Evolutionary conservation across 2,329 filamentous ascomycete species (phyloP).

Genomic region (Aspergillus phoenicis): DNA sequence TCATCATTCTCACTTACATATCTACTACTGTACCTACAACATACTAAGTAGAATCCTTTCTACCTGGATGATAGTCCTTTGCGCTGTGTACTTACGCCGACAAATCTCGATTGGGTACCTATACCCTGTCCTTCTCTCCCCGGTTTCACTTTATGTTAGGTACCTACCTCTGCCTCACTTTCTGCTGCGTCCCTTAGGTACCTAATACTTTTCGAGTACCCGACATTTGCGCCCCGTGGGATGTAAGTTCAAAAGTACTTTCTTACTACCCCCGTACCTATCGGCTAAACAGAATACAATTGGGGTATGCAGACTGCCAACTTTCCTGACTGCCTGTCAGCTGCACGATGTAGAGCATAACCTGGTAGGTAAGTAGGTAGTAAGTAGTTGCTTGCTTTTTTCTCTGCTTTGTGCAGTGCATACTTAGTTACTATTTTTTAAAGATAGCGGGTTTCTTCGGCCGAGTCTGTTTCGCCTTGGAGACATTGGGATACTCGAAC

Average conservation of each 20-base stretch:
- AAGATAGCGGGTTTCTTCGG: neutral
- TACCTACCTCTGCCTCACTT: slow-evolving; percentile 6
- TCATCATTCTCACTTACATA: neutral
- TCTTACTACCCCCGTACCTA: neutral
- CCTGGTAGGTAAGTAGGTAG: neutral
- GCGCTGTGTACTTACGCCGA: neutral
- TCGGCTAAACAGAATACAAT: neutral
- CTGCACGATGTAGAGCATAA: too few species aligned
- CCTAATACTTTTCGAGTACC: neutral
- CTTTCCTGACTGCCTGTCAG: too few species aligned
- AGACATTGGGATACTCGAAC: neutral
- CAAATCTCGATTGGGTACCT: slow-evolving; percentile 1
- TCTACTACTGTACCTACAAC: neutral
- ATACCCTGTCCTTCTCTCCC: neutral
- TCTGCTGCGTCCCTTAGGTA: neutral
- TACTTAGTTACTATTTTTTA: neutral
- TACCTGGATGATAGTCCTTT: neutral
- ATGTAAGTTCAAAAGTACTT: neutral
- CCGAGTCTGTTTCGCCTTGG: neutral
- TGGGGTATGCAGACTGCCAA: neutral
- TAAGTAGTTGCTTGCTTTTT: neutral
- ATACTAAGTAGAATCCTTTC: neutral
- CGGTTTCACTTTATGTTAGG: slow-evolving; percentile 1
- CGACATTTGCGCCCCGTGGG: neutral
- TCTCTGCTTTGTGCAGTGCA: neutral